Base-by-base conservation (phyloP, 768 basidiomycete species). In the Infundibulicybe gibba region DNA sequence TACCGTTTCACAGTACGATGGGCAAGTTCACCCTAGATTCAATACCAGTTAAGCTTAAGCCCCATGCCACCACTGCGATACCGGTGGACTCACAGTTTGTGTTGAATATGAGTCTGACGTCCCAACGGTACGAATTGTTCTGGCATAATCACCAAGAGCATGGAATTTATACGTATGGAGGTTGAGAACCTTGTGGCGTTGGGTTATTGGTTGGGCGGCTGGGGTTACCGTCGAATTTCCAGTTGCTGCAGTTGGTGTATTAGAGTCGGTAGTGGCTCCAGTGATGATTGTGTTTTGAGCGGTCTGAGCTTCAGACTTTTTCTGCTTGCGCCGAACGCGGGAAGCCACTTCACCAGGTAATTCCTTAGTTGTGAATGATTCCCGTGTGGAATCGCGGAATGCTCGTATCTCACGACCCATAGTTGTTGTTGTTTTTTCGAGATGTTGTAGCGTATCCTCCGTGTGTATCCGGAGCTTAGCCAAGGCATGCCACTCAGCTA, bases 391-490 rank as follows among this genome's bases (percentile, higher is more conserved):
- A 19, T 38, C 35, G 35, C 35, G 33, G 48, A 67, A 69, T 41
- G 48, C 42, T 19, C 61, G 57, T 15, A 66, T 32, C 1, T 42
- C 31, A n/a, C 25, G 15, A 6, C 65, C 63, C 3, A 69, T 55
- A 47, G 25, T 66, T n/a, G 35, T 68, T 49, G 43, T 64, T 6
- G 44, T 66, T 42, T 0, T 50, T 56, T 45, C 54, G 4, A 51
- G 61, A 35, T 38, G 62, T 54, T 41, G 63, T 34, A 44, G 49
- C 9, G 56, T 76, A 55, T 52, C 65, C 57, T 64, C 56, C 0
- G 68, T 66, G 46, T 71, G 70, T 11, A 67, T 50, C 6, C 65
- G 58, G 1, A 70, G 53, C 49, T 74, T 72, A 0, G 60, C 65
- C 13, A 64, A 49, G 0, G 52, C 61, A 51, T 72, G 69, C 71